These are phyloP conservation scores for Penicillium turbatum DNA, from an alignment of 495 filamentous ascomycete genomes.

Conservation along the genomic window DNA sequence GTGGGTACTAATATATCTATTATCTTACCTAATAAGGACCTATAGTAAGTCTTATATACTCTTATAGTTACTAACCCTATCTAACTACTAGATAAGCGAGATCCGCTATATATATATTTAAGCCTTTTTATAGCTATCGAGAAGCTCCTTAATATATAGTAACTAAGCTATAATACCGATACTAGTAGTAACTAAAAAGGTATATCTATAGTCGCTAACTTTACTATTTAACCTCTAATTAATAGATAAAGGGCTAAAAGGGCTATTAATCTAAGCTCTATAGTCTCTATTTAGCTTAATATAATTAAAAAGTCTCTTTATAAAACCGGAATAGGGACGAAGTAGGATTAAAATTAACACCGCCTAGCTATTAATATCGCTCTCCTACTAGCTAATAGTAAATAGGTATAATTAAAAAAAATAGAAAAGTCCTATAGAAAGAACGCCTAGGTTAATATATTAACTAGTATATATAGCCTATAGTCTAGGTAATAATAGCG, in stretches of 20 bases:
- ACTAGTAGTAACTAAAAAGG: slow-evolving; percentile 33
- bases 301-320: slow-evolving; percentile 14
- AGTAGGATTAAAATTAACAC: slow-evolving; percentile 24
- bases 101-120: slow-evolving; percentile 28
- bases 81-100: slow-evolving; percentile 30
- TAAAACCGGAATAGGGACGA: slow-evolving; percentile 31
- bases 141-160: slow-evolving; percentile 34
- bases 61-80: slow-evolving; percentile 21
- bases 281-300: slow-evolving; percentile 12
- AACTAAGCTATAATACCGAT: slow-evolving; percentile 37
- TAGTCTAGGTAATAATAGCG: slow-evolving; percentile 21
- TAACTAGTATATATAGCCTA: slow-evolving; percentile 29
- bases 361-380: slow-evolving; percentile 15
- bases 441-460: slow-evolving; percentile 26
- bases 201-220: slow-evolving; percentile 30
- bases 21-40: slow-evolving; percentile 17
- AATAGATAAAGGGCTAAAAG: slow-evolving; percentile 27
- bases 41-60: slow-evolving; percentile 18
- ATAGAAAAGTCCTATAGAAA: slow-evolving; percentile 21
- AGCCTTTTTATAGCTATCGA: slow-evolving; percentile 27
- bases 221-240: background rate
- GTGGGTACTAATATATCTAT: slow-evolving; percentile 15
- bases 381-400: slow-evolving; percentile 33
- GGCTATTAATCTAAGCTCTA: slow-evolving; percentile 32
- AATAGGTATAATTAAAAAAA: slow-evolving; percentile 31